phyloP scores from a whole-genome alignment of 495 filamentous ascomycete genomes.

The Corynascus novoguineensis region DNA sequence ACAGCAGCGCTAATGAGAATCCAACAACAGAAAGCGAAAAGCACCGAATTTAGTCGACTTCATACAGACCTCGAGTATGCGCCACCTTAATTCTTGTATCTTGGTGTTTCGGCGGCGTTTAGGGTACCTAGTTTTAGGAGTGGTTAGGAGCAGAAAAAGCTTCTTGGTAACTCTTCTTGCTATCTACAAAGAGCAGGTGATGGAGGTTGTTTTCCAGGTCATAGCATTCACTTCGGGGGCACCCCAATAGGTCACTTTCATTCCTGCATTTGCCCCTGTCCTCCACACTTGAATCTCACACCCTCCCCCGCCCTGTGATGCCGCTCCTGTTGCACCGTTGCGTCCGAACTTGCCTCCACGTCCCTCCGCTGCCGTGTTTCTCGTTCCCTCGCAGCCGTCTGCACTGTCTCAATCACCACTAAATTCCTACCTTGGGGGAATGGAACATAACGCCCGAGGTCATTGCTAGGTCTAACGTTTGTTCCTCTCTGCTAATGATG shows the following conservation, averaged over 20 bases:
- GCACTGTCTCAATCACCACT: neutral
- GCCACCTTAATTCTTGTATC: conserved; percentile 4
- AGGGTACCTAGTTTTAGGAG: conserved; percentile 13
- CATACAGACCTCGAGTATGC: neutral
- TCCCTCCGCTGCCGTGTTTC: neutral
- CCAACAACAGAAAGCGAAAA: conserved; percentile 69
- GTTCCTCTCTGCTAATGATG: too few relatives aligned
- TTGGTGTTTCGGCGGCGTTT: conserved; percentile 19
- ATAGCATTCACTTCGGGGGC: conserved; percentile 17
- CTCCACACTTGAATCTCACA: neutral
- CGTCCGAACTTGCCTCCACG: neutral
- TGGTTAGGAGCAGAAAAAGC: conserved; percentile 18
- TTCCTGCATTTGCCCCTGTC: conserved; percentile 9
- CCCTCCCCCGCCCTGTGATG: conserved; percentile 2
- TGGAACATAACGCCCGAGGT: too few relatives aligned
- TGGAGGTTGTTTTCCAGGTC: conserved; percentile 12
- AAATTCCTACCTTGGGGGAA: neutral
- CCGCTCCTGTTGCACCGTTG: neutral
- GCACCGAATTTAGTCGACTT: conserved; percentile 47
- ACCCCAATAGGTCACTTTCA: conserved; percentile 17
- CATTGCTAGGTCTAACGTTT: too few relatives aligned
- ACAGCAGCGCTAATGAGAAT: conserved; percentile 20
- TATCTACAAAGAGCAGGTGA: conserved; percentile 11
- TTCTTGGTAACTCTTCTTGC: conserved; percentile 16
- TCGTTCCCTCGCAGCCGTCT: neutral